Evolutionary conservation across 2,329 filamentous ascomycete species (phyloP).

Genomic region (Fonsecaea erecta): DNA sequence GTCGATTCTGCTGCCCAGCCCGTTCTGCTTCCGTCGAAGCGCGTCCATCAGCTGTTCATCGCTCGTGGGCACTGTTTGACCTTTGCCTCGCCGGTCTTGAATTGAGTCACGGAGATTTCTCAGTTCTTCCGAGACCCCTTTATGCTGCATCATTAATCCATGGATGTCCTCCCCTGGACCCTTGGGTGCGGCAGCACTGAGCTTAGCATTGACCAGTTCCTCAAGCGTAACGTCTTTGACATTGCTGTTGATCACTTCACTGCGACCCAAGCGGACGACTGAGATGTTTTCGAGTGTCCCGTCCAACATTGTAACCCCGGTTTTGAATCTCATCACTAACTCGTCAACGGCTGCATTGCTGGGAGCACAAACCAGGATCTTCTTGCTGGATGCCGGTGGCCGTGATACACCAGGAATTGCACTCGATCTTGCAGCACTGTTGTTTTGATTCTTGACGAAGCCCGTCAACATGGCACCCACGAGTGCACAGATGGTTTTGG

Average conservation of each 20-base stretch:
- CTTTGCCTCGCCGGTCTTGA: constrained; percentile 66
- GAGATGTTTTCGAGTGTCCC: constrained; percentile 78
- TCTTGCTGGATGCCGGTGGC: constrained; percentile 64
- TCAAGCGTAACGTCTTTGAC: constrained; percentile 93
- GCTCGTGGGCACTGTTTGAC: constrained; percentile 48
- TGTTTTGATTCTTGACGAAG: constrained; percentile 55
- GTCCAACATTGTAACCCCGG: constrained; percentile 76
- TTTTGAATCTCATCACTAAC: constrained; percentile 87
- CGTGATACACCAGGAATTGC: constrained; percentile 35
- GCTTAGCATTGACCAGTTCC: constrained; percentile 78
- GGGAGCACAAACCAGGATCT: constrained; percentile 93
- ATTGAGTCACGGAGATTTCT: constrained; percentile 72
- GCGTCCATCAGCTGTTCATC: constrained; percentile 78
- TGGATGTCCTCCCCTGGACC: constrained; percentile 57
- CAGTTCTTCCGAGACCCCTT: constrained; percentile 67
- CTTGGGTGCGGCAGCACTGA: constrained; percentile 56
- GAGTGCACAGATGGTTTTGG: constrained; percentile 96
- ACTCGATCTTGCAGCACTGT: constrained; percentile 50
- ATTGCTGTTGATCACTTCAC: constrained; percentile 86
- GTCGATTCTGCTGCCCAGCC: constrained; percentile 83
- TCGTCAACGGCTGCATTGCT: constrained; percentile 98
- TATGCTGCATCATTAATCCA: constrained; percentile 73
- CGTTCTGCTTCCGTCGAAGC: constrained; percentile 74
- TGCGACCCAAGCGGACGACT: constrained; percentile 86
- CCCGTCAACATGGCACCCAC: constrained; percentile 81